A percentile compares a stretch with the other conserved stretches of the same genome.
Evolutionary conservation across 257 asterid genomes (phyloP).

Genomic region (Petrea volubilis): DNA sequence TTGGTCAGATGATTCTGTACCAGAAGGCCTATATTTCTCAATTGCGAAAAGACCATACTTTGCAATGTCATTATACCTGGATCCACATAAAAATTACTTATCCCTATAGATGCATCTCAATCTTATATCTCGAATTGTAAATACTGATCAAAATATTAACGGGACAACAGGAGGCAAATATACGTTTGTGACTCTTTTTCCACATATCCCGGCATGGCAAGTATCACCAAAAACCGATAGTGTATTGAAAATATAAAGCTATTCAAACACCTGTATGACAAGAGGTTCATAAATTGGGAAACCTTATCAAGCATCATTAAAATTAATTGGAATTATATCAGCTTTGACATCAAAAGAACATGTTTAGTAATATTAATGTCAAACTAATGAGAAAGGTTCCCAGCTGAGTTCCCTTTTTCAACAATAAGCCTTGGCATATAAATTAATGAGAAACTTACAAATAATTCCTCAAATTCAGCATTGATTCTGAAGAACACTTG

Average conservation of each 20-base stretch:
- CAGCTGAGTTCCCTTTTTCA: too few relatives aligned
- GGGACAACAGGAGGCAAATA: neutral
- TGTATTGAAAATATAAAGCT: neutral
- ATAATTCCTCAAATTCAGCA: too few relatives aligned
- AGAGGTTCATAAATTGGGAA: neutral
- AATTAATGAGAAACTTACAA: neutral
- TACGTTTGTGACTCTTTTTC: neutral
- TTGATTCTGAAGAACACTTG: neutral
- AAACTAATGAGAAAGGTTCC: too few relatives aligned
- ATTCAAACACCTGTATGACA: neutral
- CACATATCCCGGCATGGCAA: neutral
- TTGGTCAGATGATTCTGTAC: conserved; percentile 40
- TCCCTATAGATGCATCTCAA: too few relatives aligned
- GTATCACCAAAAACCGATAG: neutral
- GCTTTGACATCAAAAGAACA: neutral
- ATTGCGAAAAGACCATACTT: conserved; percentile 77
- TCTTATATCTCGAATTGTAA: neutral
- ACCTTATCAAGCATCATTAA: neutral
- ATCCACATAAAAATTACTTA: conserved; percentile 17
- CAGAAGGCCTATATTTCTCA: conserved; percentile 42
- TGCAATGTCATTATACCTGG: conserved; percentile 93
- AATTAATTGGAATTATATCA: neutral
- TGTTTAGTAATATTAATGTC: too few relatives aligned
- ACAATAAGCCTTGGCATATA: neutral
- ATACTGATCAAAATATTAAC: neutral